phyloP scores from a whole-genome alignment of 2,329 filamentous ascomycete species.

The Diaporthe humulicola region DNA sequence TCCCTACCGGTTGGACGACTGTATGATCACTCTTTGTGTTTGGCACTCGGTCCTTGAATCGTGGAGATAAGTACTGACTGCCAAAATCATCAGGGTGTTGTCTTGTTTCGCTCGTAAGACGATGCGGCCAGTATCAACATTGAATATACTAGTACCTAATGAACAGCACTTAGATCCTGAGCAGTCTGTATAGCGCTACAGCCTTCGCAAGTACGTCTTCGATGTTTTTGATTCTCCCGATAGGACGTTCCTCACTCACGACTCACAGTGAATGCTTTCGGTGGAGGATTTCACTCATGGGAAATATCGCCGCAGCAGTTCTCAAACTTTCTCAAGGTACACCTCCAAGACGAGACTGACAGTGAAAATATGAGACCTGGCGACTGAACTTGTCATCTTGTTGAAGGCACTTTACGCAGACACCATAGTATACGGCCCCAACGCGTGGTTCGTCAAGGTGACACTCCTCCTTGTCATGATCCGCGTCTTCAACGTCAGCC shows the following conservation, averaged over 20 bases:
- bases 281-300: conserved; percentile 31
- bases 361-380: background rate
- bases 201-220: conserved; percentile 19
- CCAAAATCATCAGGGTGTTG: conserved; percentile 11
- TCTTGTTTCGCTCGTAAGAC: conserved; percentile 22
- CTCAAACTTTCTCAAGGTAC: conserved; percentile 31
- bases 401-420: conserved; percentile 31
- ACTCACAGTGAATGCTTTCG: conserved; percentile 16
- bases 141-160: background rate
- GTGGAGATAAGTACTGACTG: background rate
- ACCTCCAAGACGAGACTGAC: background rate
- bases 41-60: background rate
- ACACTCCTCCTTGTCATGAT: conserved; percentile 31
- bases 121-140: background rate
- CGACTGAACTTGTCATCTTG: background rate
- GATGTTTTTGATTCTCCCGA: background rate
- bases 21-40: background rate
- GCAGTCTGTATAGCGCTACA: conserved; percentile 25
- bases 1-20: conserved; percentile 23
- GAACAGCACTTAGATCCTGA: conserved; percentile 13
- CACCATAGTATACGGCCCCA: conserved; percentile 32
- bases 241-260: background rate
- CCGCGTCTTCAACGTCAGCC: conserved; percentile 25
- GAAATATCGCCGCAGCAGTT: conserved; percentile 10
- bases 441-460: conserved; percentile 31